Evolutionary conservation across 1,284 basidiomycete species (phyloP).

Genomic region (Puccinia novopanici): DNA sequence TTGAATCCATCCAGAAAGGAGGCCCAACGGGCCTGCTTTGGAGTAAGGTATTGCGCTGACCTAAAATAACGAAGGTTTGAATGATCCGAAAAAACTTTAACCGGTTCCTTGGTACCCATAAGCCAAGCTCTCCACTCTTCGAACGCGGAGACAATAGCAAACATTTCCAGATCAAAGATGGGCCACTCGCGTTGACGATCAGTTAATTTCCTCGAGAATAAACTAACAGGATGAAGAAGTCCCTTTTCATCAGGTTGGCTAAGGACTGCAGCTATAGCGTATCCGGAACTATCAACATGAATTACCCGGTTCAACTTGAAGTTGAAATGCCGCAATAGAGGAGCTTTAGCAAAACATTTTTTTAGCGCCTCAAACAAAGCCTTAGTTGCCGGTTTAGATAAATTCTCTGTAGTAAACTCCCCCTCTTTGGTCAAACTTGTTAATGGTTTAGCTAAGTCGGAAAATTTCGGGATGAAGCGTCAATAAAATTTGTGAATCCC

Average conservation of each 20-base stretch:
- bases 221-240: constrained; percentile 2
- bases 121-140: too few relatives aligned
- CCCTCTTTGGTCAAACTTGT: constrained; percentile 18
- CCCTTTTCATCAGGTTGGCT: not conserved
- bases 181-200: constrained; percentile 5
- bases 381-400: constrained; percentile 58
- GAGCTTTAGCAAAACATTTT: constrained; percentile 61
- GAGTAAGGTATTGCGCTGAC: not conserved
- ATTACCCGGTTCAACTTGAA: not conserved
- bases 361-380: constrained; percentile 50
- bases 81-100: constrained; percentile 22
- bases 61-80: constrained; percentile 24
- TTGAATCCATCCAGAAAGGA: constrained; percentile 15
- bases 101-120: too few relatives aligned
- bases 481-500: constrained; percentile 38
- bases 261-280: constrained; percentile 14
- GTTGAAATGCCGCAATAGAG: constrained; percentile 53
- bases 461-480: too few relatives aligned
- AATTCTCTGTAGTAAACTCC: constrained; percentile 56
- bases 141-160: not conserved
- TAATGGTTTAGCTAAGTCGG: not conserved
- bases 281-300: constrained; percentile 41
- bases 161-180: constrained; percentile 35
- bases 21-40: constrained; percentile 27
- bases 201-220: constrained; percentile 35